phyloP scores from a whole-genome alignment of 2,329 filamentous ascomycete genomes.

The Pestalotiopsis sp. region DNA sequence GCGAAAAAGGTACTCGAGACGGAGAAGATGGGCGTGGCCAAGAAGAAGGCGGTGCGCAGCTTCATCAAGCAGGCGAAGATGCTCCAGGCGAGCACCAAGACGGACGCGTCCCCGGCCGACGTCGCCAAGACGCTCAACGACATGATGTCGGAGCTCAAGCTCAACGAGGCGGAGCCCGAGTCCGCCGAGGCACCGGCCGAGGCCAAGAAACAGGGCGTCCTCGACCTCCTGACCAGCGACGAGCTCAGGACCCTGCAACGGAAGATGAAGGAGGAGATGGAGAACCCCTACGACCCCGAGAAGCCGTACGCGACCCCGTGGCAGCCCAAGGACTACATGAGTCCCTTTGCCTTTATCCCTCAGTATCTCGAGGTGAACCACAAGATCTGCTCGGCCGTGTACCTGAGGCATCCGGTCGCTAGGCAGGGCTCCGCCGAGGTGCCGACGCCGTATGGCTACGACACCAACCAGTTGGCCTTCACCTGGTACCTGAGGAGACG shows the following conservation, averaged over 20 bases:
- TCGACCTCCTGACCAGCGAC: constrained; percentile 46
- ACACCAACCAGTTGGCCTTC: constrained; percentile 79
- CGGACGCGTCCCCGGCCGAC: constrained; percentile 35
- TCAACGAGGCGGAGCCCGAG: constrained; percentile 25
- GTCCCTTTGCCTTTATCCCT: constrained; percentile 91
- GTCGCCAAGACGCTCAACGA: constrained; percentile 58
- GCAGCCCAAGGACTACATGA: constrained; percentile 84
- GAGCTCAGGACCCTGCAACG: constrained; percentile 57
- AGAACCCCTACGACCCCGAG: constrained; percentile 74
- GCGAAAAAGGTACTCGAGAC: constrained; percentile 64
- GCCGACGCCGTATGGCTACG: constrained; percentile 76
- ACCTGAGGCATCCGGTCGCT: constrained; percentile 90
- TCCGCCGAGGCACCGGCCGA: constrained; percentile 15
- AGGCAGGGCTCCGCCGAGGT: constrained; percentile 79
- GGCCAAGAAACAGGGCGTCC: constrained; percentile 26
- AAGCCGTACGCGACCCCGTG: constrained; percentile 94
- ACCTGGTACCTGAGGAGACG: constrained; percentile 91
- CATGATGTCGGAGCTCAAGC: constrained; percentile 49
- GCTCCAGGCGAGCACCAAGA: constrained; percentile 58
- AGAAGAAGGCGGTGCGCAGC: constrained; percentile 75
- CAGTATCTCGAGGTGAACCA: constrained; percentile 97
- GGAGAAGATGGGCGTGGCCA: constrained; percentile 64
- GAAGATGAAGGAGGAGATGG: constrained; percentile 64
- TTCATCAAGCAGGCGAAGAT: constrained; percentile 69
- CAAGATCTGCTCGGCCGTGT: constrained; percentile 93